Conservation (phyloP, 805 yeast genomes). For the Myxozyma udenii region DNA sequence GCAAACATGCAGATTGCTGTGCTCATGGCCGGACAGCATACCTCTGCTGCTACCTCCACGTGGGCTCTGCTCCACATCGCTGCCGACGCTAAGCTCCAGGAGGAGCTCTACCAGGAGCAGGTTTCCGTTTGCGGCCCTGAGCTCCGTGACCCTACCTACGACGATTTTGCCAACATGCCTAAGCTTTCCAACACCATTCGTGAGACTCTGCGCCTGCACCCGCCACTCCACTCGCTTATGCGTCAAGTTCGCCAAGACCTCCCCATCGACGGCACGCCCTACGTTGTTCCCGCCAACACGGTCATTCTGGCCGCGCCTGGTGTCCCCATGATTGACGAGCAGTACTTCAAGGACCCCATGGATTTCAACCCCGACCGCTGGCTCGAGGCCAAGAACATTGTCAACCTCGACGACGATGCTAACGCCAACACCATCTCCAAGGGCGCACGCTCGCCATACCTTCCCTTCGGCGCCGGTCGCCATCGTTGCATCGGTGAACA, state of each 20-base stretch:
- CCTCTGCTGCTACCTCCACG: conserved; percentile 92
- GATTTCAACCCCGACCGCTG: conserved; percentile 86
- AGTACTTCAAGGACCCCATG: conserved; percentile 73
- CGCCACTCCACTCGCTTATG: conserved; percentile 94
- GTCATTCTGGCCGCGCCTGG: conserved; percentile 93
- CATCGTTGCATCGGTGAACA: conserved; percentile 99
- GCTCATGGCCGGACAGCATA: conserved; percentile 99
- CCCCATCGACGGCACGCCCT: conserved; percentile 72
- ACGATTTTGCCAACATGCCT: conserved; percentile 76
- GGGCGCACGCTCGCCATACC: conserved; percentile 92
- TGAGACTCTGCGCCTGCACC: conserved; percentile 92
- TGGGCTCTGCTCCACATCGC: conserved; percentile 93
- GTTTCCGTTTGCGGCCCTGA: conserved; percentile 50
- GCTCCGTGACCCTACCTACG: conserved; percentile 64
- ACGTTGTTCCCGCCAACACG: conserved; percentile 85
- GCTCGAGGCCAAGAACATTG: conserved; percentile 42
- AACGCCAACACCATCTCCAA: conserved; percentile 59
- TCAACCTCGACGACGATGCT: conserved; percentile 57
- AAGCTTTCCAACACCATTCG: conserved; percentile 77
- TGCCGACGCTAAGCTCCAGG: conserved; percentile 80
- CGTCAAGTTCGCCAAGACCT: conserved; percentile 80
- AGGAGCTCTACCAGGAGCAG: conserved; percentile 75
- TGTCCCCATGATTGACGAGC: conserved; percentile 71
- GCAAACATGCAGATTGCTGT: conserved; percentile 92
- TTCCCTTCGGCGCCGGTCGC: conserved; percentile 99